Base-by-base conservation (phyloP, 1,284 basidiomycete genomes). In the Polyporus tsugae region DNA sequence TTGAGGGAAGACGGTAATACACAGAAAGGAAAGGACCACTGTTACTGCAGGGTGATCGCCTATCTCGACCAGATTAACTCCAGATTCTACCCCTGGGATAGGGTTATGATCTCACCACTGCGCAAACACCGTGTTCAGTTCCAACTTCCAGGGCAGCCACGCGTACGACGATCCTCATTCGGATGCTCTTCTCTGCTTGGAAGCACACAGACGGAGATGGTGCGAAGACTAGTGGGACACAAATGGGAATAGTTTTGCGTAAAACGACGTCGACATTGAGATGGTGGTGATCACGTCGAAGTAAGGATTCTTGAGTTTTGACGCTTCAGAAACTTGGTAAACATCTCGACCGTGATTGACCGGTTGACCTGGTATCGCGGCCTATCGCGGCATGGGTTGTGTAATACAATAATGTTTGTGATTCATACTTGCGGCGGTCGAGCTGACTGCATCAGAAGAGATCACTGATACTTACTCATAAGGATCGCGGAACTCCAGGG, bases 61-160 rank as follows among this genome's bases (percentile, higher is more conserved):
- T 41, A 60, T 41, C 38, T 53, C 35, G n/a, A 11, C 22, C 57
- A 49, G 63, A 64, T 68, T 36, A 62, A 35, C 60, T 52, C 49
- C 39, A 42, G 57, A 60, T 64, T 22, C 13, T 60, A 36, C 35
- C 52, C 67, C 67, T 58, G 63, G 57, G 39, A 17, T 68, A 65
- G 67, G 67, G 67, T 58, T 62, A 64, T 65, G 67, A 68, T 52
- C n/a, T 68, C 63, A 67, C 52, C 35, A 15, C n/a, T 41, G 15
- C 25, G 46, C 46, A 25, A 49, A 25, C 22, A 10, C 22, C 22
- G 10, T 46, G 7, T 9, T 25, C 29, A 29, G 29, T 29, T 29
- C 29, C 29, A 29, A 2, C n/a, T n/a, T n/a, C n/a, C n/a, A 49
- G 46, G n/a, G 22, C 9, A 25, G n/a, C 46, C n/a, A n/a, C n/a